These are phyloP conservation scores for Tuber aestivum DNA, from an alignment of 495 filamentous ascomycete genomes.

Conservation along the genomic window DNA sequence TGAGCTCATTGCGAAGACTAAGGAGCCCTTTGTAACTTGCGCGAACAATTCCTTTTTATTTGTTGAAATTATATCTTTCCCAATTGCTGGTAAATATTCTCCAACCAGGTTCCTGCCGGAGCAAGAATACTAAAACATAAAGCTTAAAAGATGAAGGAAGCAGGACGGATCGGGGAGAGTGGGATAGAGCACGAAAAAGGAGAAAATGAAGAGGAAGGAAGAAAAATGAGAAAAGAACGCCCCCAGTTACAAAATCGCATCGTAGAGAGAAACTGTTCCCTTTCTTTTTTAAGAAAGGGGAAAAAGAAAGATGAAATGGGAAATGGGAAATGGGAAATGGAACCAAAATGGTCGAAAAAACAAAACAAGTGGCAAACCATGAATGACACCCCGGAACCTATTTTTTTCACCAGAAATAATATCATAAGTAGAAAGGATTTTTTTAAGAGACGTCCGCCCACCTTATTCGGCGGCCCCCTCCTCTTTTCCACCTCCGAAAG, in stretches of 20 bases:
- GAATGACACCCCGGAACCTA: conserved; percentile 2
- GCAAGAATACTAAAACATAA: not conserved
- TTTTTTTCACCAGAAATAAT: conserved; percentile 2
- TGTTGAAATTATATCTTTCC: conserved; percentile 1
- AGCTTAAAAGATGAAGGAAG: not conserved
- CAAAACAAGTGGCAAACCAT: not conserved
- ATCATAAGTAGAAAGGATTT: not conserved
- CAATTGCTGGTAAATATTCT: not conserved
- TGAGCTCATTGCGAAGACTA: not conserved
- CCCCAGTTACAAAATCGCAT: conserved; percentile 33
- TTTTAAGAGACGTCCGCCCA: not conserved
- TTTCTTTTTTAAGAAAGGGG: not conserved
- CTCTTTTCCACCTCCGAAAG: not conserved
- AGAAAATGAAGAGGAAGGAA: not conserved
- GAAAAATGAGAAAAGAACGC: conserved; percentile 28
- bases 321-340: not conserved
- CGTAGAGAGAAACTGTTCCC: not conserved
- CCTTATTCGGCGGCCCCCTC: not conserved
- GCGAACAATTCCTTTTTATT: not conserved
- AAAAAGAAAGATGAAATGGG: not conserved
- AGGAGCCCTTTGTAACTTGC: not conserved
- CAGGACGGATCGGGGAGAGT: not conserved
- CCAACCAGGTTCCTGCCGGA: not conserved
- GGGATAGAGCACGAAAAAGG: not conserved
- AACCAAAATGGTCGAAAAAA: not conserved